Percentiles rank a stretch among this genome's conserved stretches.
These are phyloP conservation scores for Ziziphus jujuba DNA, from an alignment of 306 rosid species.

Conservation along the genomic window DNA sequence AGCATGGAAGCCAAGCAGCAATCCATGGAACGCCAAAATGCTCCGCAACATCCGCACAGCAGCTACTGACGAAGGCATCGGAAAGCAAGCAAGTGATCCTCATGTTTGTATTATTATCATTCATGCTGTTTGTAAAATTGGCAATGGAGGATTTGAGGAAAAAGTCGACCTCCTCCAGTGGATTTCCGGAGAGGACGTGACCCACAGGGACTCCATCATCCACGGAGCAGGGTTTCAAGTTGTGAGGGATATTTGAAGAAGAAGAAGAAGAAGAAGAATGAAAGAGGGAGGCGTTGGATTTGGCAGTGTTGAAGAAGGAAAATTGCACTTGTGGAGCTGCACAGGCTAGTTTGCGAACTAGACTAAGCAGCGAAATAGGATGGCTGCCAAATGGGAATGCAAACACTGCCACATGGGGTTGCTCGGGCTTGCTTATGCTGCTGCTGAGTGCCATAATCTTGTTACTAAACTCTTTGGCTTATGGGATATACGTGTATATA, in stretches of 20 bases:
- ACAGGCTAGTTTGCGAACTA: constrained; percentile 16
- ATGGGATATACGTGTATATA: too few relatives aligned
- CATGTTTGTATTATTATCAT: too few relatives aligned
- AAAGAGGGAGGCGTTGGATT: constrained; percentile 13
- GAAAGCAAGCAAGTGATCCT: constrained; percentile 31
- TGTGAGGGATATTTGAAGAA: constrained; percentile 12
- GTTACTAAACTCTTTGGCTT: too few relatives aligned
- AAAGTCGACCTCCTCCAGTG: constrained; percentile 15
- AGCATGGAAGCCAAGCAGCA: constrained; percentile 32
- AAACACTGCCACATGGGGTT: constrained; percentile 17
- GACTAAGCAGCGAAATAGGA: not conserved
- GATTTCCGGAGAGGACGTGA: constrained; percentile 1
- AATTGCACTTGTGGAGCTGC: constrained; percentile 21
- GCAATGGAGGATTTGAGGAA: constrained; percentile 30
- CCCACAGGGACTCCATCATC: constrained; percentile 31
- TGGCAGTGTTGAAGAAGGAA: constrained; percentile 23
- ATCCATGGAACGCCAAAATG: constrained; percentile 47
- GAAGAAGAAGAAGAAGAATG: not conserved
- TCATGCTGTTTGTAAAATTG: constrained; percentile 25
- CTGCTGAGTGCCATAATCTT: too few relatives aligned
- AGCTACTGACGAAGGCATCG: not conserved
- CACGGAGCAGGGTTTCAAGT: constrained; percentile 14
- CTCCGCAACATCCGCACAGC: constrained; percentile 25
- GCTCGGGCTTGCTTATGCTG: too few relatives aligned
- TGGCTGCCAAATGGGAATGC: constrained; percentile 38